Base-by-base conservation (phyloP, 2,329 filamentous ascomycete species). In the Aspergillus oerlinghausenensis region DNA sequence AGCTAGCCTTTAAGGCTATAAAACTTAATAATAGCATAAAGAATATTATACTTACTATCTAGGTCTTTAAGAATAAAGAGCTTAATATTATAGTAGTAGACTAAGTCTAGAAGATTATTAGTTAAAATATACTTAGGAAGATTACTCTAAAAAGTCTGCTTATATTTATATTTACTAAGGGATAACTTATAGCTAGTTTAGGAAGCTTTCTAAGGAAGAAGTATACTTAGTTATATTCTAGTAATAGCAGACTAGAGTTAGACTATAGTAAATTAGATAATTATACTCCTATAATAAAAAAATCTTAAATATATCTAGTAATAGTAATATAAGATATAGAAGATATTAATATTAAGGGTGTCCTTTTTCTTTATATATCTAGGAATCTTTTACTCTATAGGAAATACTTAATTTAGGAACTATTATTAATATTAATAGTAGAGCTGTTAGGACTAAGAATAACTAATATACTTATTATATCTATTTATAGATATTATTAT, bases 1-100 rank as follows among this genome's bases (percentile, higher is more conserved):
- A 51, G 63, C 19, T 54, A 58, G 58, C 62, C 67, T 63, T 67
- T 69, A 0, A 68, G 56, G 40, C 68, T 69, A 2, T 55, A 48
- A 62, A 70, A 69, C 62, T 67, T 54, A 4, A 70, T 67, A 10
- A 68, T 56, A 0, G 62, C 51, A 63, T 40, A 70, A 19, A 69
- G 61, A n/a, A 68, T 50, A 52, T 70, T 43, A 53, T 60, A 45
- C 50, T 64, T 65, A 19, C 61, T 63, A 19, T 67, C 11, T 40
- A 35, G 58, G 54, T 67, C 59, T 45, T 49, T 55, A 1, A 68
- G 52, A 35, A 62, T 64, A 50, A 70, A 70, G 32, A 67, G 63
- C 49, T 69, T 45, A 40, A 69, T 69, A 55, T 67, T 55, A 2
- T 43, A 50, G 54, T 67, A 67, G 59, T 49, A 69, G 52, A 68